These are phyloP conservation scores for Conticribra guillardii DNA, from an alignment of 108 stramenopile genomes.

Conservation along the genomic window DNA sequence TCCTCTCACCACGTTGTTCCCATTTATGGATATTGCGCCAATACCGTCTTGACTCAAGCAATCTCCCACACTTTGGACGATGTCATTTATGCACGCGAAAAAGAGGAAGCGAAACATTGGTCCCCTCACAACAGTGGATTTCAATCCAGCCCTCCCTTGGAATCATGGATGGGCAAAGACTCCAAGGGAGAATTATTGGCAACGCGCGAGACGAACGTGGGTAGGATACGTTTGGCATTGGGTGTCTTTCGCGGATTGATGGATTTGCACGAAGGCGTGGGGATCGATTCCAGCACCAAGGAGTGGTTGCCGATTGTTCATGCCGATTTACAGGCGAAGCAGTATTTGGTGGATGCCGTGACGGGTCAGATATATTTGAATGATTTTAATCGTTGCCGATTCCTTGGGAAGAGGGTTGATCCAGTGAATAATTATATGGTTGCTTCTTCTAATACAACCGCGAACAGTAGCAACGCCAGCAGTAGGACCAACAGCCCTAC, in stretches of 20 bases:
- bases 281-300: slow-evolving; percentile 18
- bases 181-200: slow-evolving; percentile 31
- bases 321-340: slow-evolving; percentile 78
- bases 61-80: slow-evolving; percentile 61
- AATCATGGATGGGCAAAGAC: slow-evolving; percentile 52
- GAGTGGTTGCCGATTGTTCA: slow-evolving; percentile 66
- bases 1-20: slow-evolving; percentile 62
- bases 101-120: slow-evolving; percentile 30
- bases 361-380: slow-evolving; percentile 67
- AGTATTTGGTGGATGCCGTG: slow-evolving; percentile 66
- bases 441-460: neutral
- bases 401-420: slow-evolving; percentile 58
- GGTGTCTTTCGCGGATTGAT: slow-evolving; percentile 66
- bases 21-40: slow-evolving; percentile 81
- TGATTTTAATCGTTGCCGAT: slow-evolving; percentile 90
- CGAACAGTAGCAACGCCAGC: neutral
- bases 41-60: slow-evolving; percentile 76
- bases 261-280: slow-evolving; percentile 55
- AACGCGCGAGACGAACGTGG: slow-evolving; percentile 40
- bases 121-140: slow-evolving; percentile 28
- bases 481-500: slow-evolving; percentile 10
- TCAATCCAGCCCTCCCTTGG: slow-evolving; percentile 33
- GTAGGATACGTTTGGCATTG: slow-evolving; percentile 62
- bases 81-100: slow-evolving; percentile 49
- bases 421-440: neutral